Evolutionary conservation across 306 rosid genomes (phyloP).

Genomic region (Luffa aegyptiaca): DNA sequence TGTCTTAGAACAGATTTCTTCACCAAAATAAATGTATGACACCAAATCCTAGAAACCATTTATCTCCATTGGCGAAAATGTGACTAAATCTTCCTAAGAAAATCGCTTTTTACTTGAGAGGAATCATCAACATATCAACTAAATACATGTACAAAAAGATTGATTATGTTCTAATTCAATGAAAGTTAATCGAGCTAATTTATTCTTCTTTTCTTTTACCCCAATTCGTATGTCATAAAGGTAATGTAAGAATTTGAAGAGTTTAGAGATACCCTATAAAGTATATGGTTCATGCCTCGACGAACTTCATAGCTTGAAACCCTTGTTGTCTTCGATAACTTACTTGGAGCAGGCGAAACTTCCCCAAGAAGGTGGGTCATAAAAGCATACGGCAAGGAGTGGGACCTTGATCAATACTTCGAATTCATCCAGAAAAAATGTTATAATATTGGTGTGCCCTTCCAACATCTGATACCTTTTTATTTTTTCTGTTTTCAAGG

Average conservation of each 20-base stretch:
- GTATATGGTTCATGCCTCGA: neutral
- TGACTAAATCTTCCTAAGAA: neutral
- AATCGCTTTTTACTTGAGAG: neutral
- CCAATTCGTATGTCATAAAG: neutral
- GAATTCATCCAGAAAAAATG: neutral
- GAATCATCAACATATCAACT: neutral
- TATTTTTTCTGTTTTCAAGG: neutral
- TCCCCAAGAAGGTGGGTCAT: neutral
- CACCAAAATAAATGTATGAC: neutral
- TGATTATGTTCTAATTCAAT: neutral
- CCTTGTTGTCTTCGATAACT: neutral
- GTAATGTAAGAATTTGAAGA: neutral
- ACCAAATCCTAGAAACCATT: neutral
- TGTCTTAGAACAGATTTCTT: neutral
- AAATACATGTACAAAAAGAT: neutral
- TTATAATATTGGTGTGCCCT: neutral
- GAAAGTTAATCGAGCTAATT: neutral
- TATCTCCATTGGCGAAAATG: neutral
- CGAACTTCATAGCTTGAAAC: neutral
- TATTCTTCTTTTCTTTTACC: neutral
- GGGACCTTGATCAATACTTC: neutral
- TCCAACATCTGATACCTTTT: neutral
- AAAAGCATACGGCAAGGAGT: neutral
- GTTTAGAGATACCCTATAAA: neutral
- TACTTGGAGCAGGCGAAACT: neutral